phyloP scores from a whole-genome alignment of 495 filamentous ascomycete genomes.

The Acidomyces sp. region DNA sequence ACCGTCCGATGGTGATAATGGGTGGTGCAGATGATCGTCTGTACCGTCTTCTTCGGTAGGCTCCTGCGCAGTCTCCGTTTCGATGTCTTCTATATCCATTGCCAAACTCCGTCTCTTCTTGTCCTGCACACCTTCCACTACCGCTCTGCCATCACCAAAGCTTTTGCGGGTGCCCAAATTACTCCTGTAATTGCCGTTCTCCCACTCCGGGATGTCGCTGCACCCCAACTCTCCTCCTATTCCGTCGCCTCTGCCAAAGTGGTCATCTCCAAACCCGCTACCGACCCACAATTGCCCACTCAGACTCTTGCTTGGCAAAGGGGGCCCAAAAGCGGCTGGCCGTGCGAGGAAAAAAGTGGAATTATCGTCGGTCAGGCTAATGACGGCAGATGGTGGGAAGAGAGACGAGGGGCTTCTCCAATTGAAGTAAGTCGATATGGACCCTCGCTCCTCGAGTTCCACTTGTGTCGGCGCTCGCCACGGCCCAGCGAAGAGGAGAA shows the following conservation, averaged over 20 bases:
- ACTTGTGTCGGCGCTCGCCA: slow-evolving; percentile 7
- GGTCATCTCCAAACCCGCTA: slow-evolving; percentile 73
- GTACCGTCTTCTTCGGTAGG: slow-evolving; percentile 60
- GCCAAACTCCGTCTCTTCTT: slow-evolving; percentile 5
- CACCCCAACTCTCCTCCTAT: slow-evolving; percentile 86
- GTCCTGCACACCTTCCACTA: slow-evolving; percentile 1
- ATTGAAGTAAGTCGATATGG: slow-evolving; percentile 43
- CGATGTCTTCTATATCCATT: slow-evolving; percentile 9
- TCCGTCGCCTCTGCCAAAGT: slow-evolving; percentile 37
- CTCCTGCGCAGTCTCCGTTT: neutral
- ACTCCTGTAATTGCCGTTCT: slow-evolving; percentile 35
- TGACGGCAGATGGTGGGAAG: slow-evolving; percentile 87
- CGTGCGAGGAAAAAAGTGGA: slow-evolving; percentile 90
- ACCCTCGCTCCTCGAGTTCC: slow-evolving; percentile 7
- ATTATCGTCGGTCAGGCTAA: slow-evolving; percentile 94
- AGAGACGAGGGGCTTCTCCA: slow-evolving; percentile 60
- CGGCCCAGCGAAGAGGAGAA: slow-evolving; percentile 25
- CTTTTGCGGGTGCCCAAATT: slow-evolving; percentile 9
- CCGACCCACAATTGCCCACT: slow-evolving; percentile 84
- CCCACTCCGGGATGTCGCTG: slow-evolving; percentile 93
- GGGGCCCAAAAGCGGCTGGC: slow-evolving; percentile 84
- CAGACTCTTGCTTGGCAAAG: slow-evolving; percentile 58
- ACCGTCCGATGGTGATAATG: slow-evolving; percentile 38
- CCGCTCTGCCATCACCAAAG: slow-evolving; percentile 2
- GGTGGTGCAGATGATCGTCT: slow-evolving; percentile 77